These are phyloP conservation scores for Strobilomyces dryophilus DNA, from an alignment of 768 basidiomycete species.

Conservation along the genomic window DNA sequence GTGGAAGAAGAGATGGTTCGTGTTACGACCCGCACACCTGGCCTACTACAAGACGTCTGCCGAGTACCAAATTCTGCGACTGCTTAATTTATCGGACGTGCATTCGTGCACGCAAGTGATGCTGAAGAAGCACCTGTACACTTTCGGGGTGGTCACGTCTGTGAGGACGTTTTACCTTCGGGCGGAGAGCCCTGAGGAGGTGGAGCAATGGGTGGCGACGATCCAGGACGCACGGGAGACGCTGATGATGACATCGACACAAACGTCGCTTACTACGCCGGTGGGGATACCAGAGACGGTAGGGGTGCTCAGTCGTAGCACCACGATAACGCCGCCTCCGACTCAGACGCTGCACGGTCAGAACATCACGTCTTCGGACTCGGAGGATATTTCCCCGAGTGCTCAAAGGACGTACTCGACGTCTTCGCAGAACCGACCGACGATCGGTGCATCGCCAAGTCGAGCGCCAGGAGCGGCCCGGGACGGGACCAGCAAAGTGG, in stretches of 20 bases:
- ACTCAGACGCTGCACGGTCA: conserved; percentile 39
- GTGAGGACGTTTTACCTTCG: conserved; percentile 89
- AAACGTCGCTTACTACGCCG: conserved; percentile 48
- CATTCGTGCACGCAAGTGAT: conserved; percentile 86
- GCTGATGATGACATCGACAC: conserved; percentile 59
- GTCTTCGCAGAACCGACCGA: conserved; percentile 43
- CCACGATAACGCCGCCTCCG: conserved; percentile 45
- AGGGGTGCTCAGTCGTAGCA: conserved; percentile 25
- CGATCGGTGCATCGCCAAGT: conserved; percentile 41
- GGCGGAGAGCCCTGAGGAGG: conserved; percentile 67
- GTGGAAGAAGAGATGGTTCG: conserved; percentile 99
- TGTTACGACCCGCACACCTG: conserved; percentile 84
- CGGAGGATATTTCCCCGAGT: conserved; percentile 62
- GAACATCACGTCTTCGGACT: conserved; percentile 71
- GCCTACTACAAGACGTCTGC: conserved; percentile 96
- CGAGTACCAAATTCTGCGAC: conserved; percentile 88
- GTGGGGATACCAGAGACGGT: conserved; percentile 47
- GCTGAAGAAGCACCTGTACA: conserved; percentile 84
- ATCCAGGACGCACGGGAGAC: conserved; percentile 73
- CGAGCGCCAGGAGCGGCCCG: conserved; percentile 34
- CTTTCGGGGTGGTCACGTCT: conserved; percentile 90
- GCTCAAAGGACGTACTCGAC: conserved; percentile 39
- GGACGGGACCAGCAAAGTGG: conserved; percentile 66
- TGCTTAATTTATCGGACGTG: conserved; percentile 82
- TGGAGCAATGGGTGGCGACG: conserved; percentile 77